phyloP scores from a whole-genome alignment of 1,139 yeast species.

The Nematodospora anomalae region DNA sequence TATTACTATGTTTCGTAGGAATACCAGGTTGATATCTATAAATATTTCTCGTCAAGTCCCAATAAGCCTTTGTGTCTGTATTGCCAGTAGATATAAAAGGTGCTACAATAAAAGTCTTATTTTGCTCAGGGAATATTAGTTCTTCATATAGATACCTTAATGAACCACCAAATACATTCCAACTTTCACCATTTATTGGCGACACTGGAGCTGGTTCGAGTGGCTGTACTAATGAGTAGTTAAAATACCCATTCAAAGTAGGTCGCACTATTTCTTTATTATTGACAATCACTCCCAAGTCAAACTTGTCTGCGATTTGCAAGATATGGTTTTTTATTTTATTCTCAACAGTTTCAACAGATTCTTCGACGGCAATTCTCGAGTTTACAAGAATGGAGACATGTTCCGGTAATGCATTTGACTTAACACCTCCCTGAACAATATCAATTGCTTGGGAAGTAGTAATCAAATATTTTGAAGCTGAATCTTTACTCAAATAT shows the following conservation, averaged over 20 bases:
- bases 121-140: constrained; percentile 28
- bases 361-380: constrained; percentile 52
- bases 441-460: constrained; percentile 74
- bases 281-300: constrained; percentile 46
- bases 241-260: constrained; percentile 47
- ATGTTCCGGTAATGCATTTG: constrained; percentile 74
- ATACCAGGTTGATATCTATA: constrained; percentile 37
- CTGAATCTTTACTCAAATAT: constrained; percentile 23
- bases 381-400: constrained; percentile 58
- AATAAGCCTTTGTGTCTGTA: constrained; percentile 43
- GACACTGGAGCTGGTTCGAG: constrained; percentile 64
- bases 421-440: constrained; percentile 66
- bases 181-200: constrained; percentile 45
- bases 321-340: constrained; percentile 37
- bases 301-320: constrained; percentile 43
- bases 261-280: constrained; percentile 30
- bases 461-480: constrained; percentile 45
- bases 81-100: constrained; percentile 40
- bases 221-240: constrained; percentile 32
- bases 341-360: constrained; percentile 39
- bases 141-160: constrained; percentile 58
- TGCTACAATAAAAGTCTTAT: constrained; percentile 30
- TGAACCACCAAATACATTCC: constrained; percentile 58
- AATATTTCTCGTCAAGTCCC: constrained; percentile 41
- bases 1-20: constrained; percentile 18